Evolutionary conservation across 148 eudicot genomes (phyloP).

Genomic region (Fallopia convolvulus): DNA sequence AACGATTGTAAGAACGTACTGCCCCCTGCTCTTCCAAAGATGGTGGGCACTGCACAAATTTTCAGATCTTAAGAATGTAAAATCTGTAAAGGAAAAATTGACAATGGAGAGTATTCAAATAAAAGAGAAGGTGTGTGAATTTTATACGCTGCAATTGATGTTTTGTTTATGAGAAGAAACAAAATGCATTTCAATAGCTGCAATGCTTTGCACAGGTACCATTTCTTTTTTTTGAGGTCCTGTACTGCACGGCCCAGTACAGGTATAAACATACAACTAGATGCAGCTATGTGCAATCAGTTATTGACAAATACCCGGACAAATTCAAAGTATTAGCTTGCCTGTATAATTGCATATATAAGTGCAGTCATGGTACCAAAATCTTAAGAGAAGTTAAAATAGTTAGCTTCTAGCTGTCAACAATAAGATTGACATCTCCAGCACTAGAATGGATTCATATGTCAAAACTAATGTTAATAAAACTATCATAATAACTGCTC

Average conservation of each 20-base stretch:
- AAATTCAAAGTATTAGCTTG: not conserved
- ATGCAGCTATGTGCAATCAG: not conserved
- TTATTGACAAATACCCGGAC: not conserved
- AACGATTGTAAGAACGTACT: slow-evolving; percentile 48
- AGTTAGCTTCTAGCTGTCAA: not conserved
- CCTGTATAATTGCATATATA: not conserved
- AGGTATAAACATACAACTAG: not conserved
- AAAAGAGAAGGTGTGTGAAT: slow-evolving; percentile 1
- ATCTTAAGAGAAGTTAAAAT: not conserved
- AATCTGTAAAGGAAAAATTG: not conserved
- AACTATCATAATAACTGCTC: not conserved
- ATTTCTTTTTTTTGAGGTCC: not conserved
- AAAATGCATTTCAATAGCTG: not conserved
- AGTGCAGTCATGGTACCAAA: not conserved
- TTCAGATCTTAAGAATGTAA: not conserved
- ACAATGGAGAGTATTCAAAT: slow-evolving; percentile 7
- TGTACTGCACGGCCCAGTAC: not conserved
- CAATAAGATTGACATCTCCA: not conserved
- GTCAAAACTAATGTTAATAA: not conserved
- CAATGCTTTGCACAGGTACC: not conserved
- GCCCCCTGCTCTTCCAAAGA: slow-evolving; percentile 60
- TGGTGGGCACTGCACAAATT: slow-evolving; percentile 63
- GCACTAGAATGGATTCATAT: not conserved
- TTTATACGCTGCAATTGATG: not conserved
- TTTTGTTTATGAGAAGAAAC: not conserved